phyloP scores from a whole-genome alignment of 2,329 filamentous ascomycete species.

The Aspergillus clavatus region DNA sequence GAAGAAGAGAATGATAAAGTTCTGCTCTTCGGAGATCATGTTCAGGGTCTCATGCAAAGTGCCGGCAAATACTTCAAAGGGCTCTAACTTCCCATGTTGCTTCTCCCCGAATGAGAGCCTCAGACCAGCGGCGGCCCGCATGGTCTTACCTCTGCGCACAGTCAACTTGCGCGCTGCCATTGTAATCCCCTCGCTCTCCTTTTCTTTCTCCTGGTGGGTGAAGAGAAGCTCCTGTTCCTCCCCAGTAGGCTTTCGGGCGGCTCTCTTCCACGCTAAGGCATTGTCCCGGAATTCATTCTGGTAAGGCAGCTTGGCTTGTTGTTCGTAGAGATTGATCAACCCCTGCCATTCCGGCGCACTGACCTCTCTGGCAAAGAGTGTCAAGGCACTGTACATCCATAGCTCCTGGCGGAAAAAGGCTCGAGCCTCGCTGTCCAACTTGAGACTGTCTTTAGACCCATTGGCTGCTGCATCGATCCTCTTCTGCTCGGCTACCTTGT shows the following conservation, averaged over 20 bases:
- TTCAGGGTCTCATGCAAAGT: conserved; percentile 77
- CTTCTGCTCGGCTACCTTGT: conserved; percentile 68
- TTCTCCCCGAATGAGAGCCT: conserved; percentile 45
- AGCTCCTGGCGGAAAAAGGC: conserved; percentile 66
- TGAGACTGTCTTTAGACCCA: conserved; percentile 43
- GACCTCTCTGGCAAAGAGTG: conserved; percentile 83
- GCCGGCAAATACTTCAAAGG: conserved; percentile 75
- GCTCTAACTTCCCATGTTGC: conserved; percentile 62
- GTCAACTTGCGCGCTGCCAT: conserved; percentile 82
- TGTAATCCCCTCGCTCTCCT: conserved; percentile 63
- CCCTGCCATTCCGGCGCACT: conserved; percentile 77
- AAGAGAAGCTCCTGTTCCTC: conserved; percentile 86
- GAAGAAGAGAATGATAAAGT: conserved; percentile 96
- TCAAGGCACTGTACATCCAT: conserved; percentile 82
- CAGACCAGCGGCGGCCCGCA: conserved; percentile 42
- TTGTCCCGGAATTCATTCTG: conserved; percentile 77
- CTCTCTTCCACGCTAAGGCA: conserved; percentile 71
- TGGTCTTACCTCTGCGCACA: conserved; percentile 86
- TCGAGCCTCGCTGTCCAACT: conserved; percentile 67
- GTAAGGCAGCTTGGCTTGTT: conserved; percentile 70
- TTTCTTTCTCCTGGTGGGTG: conserved; percentile 82
- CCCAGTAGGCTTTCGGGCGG: conserved; percentile 66
- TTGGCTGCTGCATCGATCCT: conserved; percentile 57
- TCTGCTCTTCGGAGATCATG: conserved; percentile 87
- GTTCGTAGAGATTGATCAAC: conserved; percentile 74